Evolutionary conservation across 768 basidiomycete species (phyloP), one percentile per base, ranked within the genome.

Genomic region (Boletus edulis): DNA sequence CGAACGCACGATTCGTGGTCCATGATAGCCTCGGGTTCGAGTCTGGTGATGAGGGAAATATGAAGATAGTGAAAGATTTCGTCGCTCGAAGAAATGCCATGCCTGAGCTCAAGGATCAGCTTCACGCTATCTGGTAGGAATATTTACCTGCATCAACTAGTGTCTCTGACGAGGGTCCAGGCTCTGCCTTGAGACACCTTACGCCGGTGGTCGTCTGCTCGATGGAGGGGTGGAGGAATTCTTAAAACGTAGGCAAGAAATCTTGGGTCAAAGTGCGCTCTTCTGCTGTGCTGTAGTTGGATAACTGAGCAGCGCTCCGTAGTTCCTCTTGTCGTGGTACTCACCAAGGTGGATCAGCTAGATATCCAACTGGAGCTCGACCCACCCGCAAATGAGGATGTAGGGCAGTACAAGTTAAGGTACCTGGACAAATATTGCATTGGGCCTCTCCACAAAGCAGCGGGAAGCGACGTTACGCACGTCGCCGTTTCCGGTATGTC

Each of bases 111-210:
- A 32, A 51, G 24, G 50, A 62, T 32, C 52, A 49, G 13, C 37
- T 63, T 42, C 61, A 62, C 24, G 61, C 57, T 2, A 35, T 62
- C 34, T 62, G 61, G 61, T 63, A 32, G 32, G 43, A 38, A 13
- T 2, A 7, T 31, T 12, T n/a, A 7, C 2, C 38, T 31, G 3
- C 10, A 11, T 43, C 13, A 1, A 9, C 35, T 17, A 4, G n/a
- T 20, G 5, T 2, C 24, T 1, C 37, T 49, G 14, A 62, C 4
- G 12, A 29, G 17, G 1, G 15, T 39, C 7, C 38, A 61, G 60
- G 60, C 60, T 61, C 35, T 61, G 60, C 15, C 51, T 61, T 9
- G 60, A 62, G 17, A 45, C 51, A 42, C 61, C 61, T 13, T 51
- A 48, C 12, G 41, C 51, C 8, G 60, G 60, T 9, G 60, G 56